Evolutionary conservation across 75 land plant genomes (phyloP).

Genomic region (Adiantum capillusveneris): DNA sequence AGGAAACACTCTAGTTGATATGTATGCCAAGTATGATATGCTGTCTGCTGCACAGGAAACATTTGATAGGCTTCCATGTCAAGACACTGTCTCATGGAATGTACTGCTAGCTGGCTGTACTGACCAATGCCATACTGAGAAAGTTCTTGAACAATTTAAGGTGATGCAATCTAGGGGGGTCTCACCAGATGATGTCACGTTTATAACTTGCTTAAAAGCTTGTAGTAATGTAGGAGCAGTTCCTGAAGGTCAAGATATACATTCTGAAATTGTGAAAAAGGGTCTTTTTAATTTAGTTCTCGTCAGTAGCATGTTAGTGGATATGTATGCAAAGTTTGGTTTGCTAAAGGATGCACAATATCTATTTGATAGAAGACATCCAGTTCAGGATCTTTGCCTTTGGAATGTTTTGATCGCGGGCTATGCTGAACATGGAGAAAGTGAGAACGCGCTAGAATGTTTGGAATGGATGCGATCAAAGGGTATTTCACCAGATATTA

Average conservation of each 20-base stretch:
- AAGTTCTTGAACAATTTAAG: slow-evolving; percentile 17
- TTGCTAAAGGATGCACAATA: slow-evolving; percentile 18
- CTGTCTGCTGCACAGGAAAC: slow-evolving; percentile 16
- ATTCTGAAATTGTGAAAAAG: not conserved
- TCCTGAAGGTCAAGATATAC: not conserved
- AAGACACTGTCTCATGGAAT: slow-evolving; percentile 20
- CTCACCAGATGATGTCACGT: slow-evolving; percentile 7
- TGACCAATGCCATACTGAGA: not conserved
- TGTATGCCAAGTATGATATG: slow-evolving; percentile 28
- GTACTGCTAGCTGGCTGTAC: slow-evolving; percentile 27
- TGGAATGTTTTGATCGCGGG: slow-evolving; percentile 40
- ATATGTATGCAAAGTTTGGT: slow-evolving; percentile 32
- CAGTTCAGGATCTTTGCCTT: slow-evolving; percentile 19
- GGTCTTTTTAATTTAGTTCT: not conserved
- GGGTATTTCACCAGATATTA: slow-evolving; percentile 31
- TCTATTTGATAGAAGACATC: slow-evolving; percentile 17
- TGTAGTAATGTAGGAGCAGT: slow-evolving; percentile 20
- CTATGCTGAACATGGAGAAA: slow-evolving; percentile 9
- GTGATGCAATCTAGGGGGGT: slow-evolving; percentile 7
- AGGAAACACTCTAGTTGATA: slow-evolving; percentile 36
- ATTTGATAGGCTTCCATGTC: slow-evolving; percentile 36
- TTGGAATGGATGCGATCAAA: slow-evolving; percentile 21
- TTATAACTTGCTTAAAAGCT: slow-evolving; percentile 12
- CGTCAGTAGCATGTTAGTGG: slow-evolving; percentile 29
- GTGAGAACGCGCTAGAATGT: slow-evolving; percentile 16